These are phyloP conservation scores for Cladosporium phlei DNA, from an alignment of 2,329 filamentous ascomycete species.

Conservation along the genomic window DNA sequence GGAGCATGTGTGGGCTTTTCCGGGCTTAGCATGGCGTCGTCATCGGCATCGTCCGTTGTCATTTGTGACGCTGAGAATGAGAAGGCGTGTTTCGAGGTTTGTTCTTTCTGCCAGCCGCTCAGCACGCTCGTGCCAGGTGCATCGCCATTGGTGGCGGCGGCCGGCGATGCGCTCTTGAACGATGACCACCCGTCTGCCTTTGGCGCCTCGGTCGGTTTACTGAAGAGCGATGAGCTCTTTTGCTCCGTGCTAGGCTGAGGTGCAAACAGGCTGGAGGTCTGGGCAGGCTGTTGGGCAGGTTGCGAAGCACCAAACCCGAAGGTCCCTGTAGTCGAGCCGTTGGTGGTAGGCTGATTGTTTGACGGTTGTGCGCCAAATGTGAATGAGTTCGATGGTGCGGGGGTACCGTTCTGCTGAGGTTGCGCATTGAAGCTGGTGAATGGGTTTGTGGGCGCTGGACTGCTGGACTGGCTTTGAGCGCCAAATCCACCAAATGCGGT, in stretches of 20 bases:
- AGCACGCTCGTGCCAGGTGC: slow-evolving; percentile 12
- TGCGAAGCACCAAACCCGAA: slow-evolving; percentile 15
- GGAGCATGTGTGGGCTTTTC: slow-evolving; percentile 15
- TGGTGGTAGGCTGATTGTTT: slow-evolving; percentile 8
- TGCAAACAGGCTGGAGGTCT: slow-evolving; percentile 11
- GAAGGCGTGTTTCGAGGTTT: slow-evolving; percentile 10
- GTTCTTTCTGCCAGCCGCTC: slow-evolving; percentile 13
- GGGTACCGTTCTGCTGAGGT: neutral
- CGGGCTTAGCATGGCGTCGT: slow-evolving; percentile 27
- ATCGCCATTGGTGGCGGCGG: neutral
- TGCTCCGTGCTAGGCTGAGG: slow-evolving; percentile 11
- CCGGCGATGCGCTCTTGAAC: slow-evolving; percentile 8
- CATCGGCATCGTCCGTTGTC: slow-evolving; percentile 13
- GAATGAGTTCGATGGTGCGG: slow-evolving; percentile 7
- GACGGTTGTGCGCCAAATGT: slow-evolving; percentile 8
- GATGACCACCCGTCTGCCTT: slow-evolving; percentile 13
- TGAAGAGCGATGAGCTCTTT: slow-evolving; percentile 11
- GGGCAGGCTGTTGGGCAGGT: neutral
- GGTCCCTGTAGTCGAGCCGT: slow-evolving; percentile 10
- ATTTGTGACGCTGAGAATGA: slow-evolving; percentile 10
- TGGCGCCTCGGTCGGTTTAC: slow-evolving; percentile 12
- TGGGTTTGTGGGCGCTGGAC: slow-evolving; percentile 6
- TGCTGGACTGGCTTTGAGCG: slow-evolving; percentile 3
- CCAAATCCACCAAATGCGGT: slow-evolving; percentile 6
- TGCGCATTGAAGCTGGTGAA: slow-evolving; percentile 8